These are phyloP conservation scores for Myxozyma udenii DNA, from an alignment of 805 yeast species.

Conservation along the genomic window DNA sequence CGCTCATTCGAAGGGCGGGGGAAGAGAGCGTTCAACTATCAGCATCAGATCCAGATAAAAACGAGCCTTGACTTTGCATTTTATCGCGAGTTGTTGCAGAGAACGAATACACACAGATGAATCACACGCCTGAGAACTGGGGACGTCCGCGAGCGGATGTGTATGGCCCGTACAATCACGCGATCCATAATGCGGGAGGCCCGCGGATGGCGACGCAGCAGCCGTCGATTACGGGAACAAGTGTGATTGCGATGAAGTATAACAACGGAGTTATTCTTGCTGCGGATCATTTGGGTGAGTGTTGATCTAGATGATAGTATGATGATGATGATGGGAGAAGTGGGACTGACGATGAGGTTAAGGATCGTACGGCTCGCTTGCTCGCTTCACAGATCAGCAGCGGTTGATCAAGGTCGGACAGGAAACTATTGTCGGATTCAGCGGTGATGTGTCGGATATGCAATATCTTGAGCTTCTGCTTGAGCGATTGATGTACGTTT, in stretches of 20 bases:
- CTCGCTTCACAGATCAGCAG: conserved; percentile 80
- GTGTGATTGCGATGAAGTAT: conserved; percentile 88
- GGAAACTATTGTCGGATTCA: conserved; percentile 84
- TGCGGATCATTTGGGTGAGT: conserved; percentile 80
- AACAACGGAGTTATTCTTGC: conserved; percentile 89
- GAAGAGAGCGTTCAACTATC: too few relatives aligned
- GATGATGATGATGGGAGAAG: background rate
- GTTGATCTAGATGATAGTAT: background rate
- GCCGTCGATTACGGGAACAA: conserved; percentile 95
- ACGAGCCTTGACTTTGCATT: too few relatives aligned
- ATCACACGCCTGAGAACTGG: conserved; percentile 94
- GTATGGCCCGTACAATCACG: conserved; percentile 69
- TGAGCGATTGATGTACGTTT: conserved; percentile 60
- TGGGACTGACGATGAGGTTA: conserved; percentile 1
- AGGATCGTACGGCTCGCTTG: conserved; percentile 86
- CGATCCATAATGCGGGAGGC: conserved; percentile 56
- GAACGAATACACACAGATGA: conserved; percentile 59
- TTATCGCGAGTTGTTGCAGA: too few relatives aligned
- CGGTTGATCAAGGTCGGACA: conserved; percentile 81
- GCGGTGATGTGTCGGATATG: conserved; percentile 93
- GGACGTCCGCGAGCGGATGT: conserved; percentile 85
- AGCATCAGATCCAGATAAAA: too few relatives aligned
- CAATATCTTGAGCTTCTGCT: conserved; percentile 74
- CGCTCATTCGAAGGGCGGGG: too few relatives aligned
- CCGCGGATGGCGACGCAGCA: conserved; percentile 58